Evolutionary conservation across 2,329 filamentous ascomycete genomes (phyloP), one percentile per base, ranked within the genome.

Genomic region (Teratosphaeria zuluensis): DNA sequence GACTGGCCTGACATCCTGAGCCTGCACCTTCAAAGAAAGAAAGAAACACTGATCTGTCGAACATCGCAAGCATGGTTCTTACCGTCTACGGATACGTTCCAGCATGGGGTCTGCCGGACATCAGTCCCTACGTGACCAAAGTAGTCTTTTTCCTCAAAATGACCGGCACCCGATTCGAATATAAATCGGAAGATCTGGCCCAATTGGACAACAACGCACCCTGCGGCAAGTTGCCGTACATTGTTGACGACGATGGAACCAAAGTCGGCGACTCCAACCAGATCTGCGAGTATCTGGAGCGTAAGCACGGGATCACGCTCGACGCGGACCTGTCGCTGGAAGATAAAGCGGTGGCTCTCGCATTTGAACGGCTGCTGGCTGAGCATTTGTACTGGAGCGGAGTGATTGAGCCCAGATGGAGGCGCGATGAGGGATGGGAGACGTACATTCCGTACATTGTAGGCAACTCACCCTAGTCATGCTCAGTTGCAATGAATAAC

Each of bases 71-170:
- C 24, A 59, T 57, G 57, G 58, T 59, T 28, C 55, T 57, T n/a
- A 57, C 58, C 6, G 58, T 59, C 3, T 59, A 57, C 55, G 58
- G 58, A 55, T 59, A 59, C 30, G 51, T 59, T 31, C 58, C 58
- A 51, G 58, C 58, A 9, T 59, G 58, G 58, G 58, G 51, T 19
- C 54, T 59, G 5, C 58, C 55, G 51, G 58, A 59, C 54, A 59
- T 59, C 58, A 56, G 54, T 24, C 58, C 58, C 28, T 59, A 59
- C 42, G 58, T 59, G 21, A 56, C 58, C n/a, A 59, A 59, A 32
- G 31, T 57, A 31, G 56, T 59, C 12, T 59, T 59, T 55, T 59
- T 53, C 32, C 58, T 59, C 24, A 59, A 59, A 35, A 42, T 59
- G 32, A 57, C 58, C 48, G 52, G 52, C 16, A 59, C 58, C 1